A percentile compares a stretch with the other conserved stretches of the same genome.
These are phyloP conservation scores for Bipolaris zeicola DNA, from an alignment of 2,329 filamentous ascomycete genomes.

Conservation along the genomic window DNA sequence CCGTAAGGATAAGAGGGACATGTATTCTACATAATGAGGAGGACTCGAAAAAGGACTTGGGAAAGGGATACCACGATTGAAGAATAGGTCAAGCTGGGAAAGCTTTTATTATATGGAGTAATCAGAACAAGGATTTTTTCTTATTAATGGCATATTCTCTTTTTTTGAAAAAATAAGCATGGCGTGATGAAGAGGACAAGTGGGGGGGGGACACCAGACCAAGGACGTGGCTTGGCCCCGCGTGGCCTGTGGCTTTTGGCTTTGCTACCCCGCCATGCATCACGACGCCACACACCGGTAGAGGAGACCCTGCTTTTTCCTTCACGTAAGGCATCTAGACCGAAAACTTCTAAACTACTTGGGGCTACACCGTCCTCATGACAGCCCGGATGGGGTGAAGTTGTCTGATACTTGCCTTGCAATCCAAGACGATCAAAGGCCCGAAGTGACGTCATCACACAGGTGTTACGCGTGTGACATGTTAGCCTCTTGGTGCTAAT, in stretches of 20 bases:
- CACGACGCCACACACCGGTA: not conserved
- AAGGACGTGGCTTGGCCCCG: not conserved
- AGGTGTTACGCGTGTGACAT: constrained; percentile 14
- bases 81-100: not conserved
- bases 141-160: not conserved
- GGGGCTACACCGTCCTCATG: constrained; percentile 11
- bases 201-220: not conserved
- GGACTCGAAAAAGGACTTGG: not conserved
- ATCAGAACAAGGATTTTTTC: not conserved
- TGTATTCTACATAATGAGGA: not conserved
- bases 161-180: not conserved
- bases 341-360: not conserved
- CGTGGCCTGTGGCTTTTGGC: constrained; percentile 2
- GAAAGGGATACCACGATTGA: no score
- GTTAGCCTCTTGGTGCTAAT: constrained; percentile 10
- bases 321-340: not conserved
- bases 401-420: not conserved
- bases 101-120: not conserved
- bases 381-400: constrained; percentile 9
- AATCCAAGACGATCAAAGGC: not conserved
- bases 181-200: not conserved
- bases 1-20: not conserved
- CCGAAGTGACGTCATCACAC: constrained; percentile 22
- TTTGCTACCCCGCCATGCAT: not conserved
- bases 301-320: not conserved